A percentile compares a stretch with the other conserved stretches of the same genome.
phyloP scores from a whole-genome alignment of 805 yeast species.

The Ogataea ganodermae region DNA sequence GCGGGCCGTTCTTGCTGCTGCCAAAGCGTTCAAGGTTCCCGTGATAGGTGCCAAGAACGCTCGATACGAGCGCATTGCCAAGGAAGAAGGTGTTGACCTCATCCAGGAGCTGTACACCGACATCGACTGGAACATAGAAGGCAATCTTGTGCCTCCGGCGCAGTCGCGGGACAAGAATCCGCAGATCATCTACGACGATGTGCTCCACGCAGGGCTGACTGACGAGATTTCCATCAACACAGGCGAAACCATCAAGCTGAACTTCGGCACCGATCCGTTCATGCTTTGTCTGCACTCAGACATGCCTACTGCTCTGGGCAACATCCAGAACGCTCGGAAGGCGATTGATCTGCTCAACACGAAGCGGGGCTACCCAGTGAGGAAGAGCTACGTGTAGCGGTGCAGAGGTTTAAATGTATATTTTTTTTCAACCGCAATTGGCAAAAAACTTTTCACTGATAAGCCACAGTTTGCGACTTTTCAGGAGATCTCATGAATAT shows the following conservation, averaged over 20 bases:
- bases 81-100: constrained; percentile 35
- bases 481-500: constrained; percentile 1
- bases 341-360: constrained; percentile 34
- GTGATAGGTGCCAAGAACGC: constrained; percentile 40
- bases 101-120: constrained; percentile 42
- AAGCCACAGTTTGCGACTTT: constrained; percentile 8
- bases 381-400: background rate
- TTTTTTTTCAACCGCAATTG: background rate
- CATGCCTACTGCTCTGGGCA: constrained; percentile 40
- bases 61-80: constrained; percentile 32
- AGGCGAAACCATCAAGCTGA: constrained; percentile 28
- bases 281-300: constrained; percentile 40
- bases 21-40: constrained; percentile 38
- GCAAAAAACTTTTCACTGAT: background rate
- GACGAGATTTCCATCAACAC: constrained; percentile 30
- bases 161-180: constrained; percentile 35
- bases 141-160: constrained; percentile 34
- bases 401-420: background rate
- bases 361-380: constrained; percentile 11
- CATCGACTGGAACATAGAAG: constrained; percentile 36
- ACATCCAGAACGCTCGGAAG: constrained; percentile 33
- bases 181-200: constrained; percentile 32
- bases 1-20: constrained; percentile 40
- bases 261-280: constrained; percentile 34
- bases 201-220: constrained; percentile 30